Conservation (phyloP, 2,329 filamentous ascomycete genomes). For the Cladosporium sp. region DNA sequence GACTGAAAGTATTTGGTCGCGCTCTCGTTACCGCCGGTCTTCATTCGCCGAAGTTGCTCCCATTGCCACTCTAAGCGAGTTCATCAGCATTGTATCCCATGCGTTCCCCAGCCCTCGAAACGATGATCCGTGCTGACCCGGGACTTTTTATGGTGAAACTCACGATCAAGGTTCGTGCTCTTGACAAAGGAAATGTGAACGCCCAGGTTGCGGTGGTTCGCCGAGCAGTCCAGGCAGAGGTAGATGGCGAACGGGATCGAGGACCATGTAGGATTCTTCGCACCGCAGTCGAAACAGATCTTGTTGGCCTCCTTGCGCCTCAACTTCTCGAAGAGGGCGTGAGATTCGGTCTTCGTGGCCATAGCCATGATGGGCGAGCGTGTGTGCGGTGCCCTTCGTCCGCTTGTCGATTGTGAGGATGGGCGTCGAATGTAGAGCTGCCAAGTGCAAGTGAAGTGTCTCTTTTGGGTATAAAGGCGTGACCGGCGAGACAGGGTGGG, state of each 20-base stretch:
- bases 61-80: conserved; percentile 72
- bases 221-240: conserved; percentile 94
- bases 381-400: too few relatives aligned
- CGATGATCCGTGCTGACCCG: background rate
- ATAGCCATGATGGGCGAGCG: conserved; percentile 43
- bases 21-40: conserved; percentile 95
- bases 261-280: conserved; percentile 98
- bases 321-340: conserved; percentile 95
- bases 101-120: too few relatives aligned
- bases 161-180: conserved; percentile 97
- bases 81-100: background rate
- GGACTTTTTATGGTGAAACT: conserved; percentile 31
- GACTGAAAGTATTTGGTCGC: conserved; percentile 98
- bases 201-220: conserved; percentile 93
- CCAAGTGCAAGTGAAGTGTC: background rate
- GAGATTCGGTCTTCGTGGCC: conserved; percentile 89
- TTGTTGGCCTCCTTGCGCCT: conserved; percentile 94
- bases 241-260: conserved; percentile 97
- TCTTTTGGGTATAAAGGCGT: background rate
- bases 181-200: conserved; percentile 99
- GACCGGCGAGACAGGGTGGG: background rate
- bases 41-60: conserved; percentile 96
- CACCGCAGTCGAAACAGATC: conserved; percentile 97
- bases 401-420: too few relatives aligned
- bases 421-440: background rate